phyloP scores from a whole-genome alignment of 2,329 filamentous ascomycete species.

The Xylaria sp. region DNA sequence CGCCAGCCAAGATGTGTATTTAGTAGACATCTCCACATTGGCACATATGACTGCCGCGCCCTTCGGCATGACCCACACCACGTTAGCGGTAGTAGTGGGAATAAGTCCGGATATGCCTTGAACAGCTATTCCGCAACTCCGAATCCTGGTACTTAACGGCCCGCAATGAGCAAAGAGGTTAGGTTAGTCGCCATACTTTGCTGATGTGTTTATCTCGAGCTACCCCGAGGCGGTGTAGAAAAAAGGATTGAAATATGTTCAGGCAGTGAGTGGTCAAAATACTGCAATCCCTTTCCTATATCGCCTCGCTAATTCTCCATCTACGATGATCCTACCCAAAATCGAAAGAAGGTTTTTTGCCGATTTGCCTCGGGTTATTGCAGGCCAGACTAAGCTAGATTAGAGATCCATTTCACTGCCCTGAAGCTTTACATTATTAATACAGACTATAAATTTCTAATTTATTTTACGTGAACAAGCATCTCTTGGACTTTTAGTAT shows the following conservation, averaged over 20 bases:
- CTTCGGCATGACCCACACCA: slow-evolving; percentile 16
- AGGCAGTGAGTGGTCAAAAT: too few species aligned
- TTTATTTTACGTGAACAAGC: neutral
- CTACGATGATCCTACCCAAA: neutral
- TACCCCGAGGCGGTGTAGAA: too few species aligned
- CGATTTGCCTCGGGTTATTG: slow-evolving; percentile 10
- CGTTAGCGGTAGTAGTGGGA: slow-evolving; percentile 21
- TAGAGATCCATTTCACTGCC: neutral
- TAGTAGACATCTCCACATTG: neutral
- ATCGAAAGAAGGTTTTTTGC: slow-evolving; percentile 5
- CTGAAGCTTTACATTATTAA: neutral
- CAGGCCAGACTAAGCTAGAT: neutral
- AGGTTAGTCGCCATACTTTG: too few species aligned
- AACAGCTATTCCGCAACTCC: neutral
- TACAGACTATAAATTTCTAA: neutral
- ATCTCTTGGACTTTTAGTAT: neutral
- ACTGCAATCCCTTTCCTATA: too few species aligned
- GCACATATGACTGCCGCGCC: neutral
- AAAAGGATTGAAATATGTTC: too few species aligned
- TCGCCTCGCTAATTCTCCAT: neutral
- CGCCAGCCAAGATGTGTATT: neutral
- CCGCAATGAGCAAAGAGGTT: neutral
- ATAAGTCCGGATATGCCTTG: slow-evolving; percentile 21
- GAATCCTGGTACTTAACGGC: neutral
- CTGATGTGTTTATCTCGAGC: neutral